Conservation (phyloP, 257 asterid species). For the Solanum tacnaense region DNA sequence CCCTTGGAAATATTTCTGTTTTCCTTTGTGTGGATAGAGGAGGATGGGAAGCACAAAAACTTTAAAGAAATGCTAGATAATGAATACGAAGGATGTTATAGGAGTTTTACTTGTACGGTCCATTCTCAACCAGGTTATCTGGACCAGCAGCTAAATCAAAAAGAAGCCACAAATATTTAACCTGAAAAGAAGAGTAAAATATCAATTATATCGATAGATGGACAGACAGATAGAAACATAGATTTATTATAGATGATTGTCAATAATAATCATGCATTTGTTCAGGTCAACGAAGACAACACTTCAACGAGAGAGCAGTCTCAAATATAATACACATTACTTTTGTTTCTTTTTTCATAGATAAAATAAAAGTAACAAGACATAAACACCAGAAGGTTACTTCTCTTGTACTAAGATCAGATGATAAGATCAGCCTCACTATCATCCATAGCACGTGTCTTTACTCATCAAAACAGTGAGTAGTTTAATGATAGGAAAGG, state of each 20-base stretch:
- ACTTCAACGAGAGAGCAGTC: neutral
- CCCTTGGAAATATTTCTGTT: neutral
- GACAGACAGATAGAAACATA: neutral
- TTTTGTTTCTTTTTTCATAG: neutral
- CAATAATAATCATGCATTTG: neutral
- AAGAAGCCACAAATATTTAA: slow-evolving; percentile 90
- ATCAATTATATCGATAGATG: neutral
- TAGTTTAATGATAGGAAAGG: neutral
- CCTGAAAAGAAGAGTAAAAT: slow-evolving; percentile 28
- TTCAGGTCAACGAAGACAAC: neutral
- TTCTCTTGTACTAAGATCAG: neutral
- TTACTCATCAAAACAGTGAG: neutral
- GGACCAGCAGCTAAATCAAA: slow-evolving; percentile 98
- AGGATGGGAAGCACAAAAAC: neutral
- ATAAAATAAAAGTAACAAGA: neutral
- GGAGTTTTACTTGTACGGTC: slow-evolving; percentile 78
- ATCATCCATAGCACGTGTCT: neutral
- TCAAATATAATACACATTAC: neutral
- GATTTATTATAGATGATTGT: neutral
- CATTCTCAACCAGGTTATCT: slow-evolving; percentile 92
- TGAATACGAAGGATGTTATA: neutral
- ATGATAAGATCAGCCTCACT: neutral
- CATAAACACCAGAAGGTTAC: neutral
- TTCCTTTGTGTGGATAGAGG: neutral
- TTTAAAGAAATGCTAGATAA: neutral